phyloP scores from a whole-genome alignment of 2,329 filamentous ascomycete species.

The Monilinia polystroma region DNA sequence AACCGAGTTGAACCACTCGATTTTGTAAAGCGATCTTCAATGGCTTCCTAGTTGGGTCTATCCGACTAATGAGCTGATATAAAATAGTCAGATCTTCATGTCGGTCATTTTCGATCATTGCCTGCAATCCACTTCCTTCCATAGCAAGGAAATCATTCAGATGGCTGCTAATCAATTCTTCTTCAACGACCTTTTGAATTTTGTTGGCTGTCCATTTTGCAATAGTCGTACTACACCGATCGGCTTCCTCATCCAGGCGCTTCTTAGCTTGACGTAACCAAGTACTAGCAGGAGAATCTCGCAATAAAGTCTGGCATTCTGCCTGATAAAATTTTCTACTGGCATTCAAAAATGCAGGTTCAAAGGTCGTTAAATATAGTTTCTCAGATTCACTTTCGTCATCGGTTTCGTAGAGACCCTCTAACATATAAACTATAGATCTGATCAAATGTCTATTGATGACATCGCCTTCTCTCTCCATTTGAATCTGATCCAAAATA shows the following conservation, averaged over 20 bases:
- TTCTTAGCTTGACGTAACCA: slow-evolving; percentile 77
- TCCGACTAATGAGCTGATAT: slow-evolving; percentile 74
- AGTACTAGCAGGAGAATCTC: slow-evolving; percentile 73
- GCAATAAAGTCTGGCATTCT: slow-evolving; percentile 73
- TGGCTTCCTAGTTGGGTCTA: slow-evolving; percentile 71
- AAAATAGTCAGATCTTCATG: slow-evolving; percentile 75
- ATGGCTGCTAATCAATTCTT: slow-evolving; percentile 74
- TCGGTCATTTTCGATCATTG: slow-evolving; percentile 91
- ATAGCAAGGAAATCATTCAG: slow-evolving; percentile 80
- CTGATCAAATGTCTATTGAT: slow-evolving; percentile 82
- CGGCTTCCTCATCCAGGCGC: slow-evolving; percentile 76
- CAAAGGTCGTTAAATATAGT: slow-evolving; percentile 80
- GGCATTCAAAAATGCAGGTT: slow-evolving; percentile 70
- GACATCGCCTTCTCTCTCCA: slow-evolving; percentile 87
- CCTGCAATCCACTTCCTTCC: slow-evolving; percentile 77
- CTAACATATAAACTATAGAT: slow-evolving; percentile 85
- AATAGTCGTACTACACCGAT: slow-evolving; percentile 79
- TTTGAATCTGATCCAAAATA: slow-evolving; percentile 84
- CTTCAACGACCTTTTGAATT: slow-evolving; percentile 74
- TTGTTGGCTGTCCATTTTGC: slow-evolving; percentile 70
- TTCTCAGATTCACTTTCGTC: slow-evolving; percentile 75
- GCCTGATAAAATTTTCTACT: slow-evolving; percentile 71
- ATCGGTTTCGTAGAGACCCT: slow-evolving; percentile 79
- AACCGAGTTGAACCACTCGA: slow-evolving; percentile 75
- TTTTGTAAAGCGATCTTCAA: slow-evolving; percentile 70